Base-by-base conservation (phyloP, 495 filamentous ascomycete species). In the Oidiodendron maius region DNA sequence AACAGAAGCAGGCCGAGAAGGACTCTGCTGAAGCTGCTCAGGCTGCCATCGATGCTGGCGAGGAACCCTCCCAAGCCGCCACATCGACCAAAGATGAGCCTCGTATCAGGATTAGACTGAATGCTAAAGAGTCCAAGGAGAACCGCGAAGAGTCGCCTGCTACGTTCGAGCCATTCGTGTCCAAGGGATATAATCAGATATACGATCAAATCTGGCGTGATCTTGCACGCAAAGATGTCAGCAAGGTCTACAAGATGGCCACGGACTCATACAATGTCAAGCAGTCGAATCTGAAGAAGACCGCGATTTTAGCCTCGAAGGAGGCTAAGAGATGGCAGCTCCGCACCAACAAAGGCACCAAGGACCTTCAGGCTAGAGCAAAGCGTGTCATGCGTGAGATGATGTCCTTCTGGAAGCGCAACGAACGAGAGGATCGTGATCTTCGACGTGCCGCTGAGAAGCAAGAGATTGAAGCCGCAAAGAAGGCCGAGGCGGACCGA, bases 371-470 rank as follows among this genome's bases (percentile, higher is more conserved):
- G 56, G 93, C 94, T 32, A 82, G 94, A 17, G 94, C 93, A 16
- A 99, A 99, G 73, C 82, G 93, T 40, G 90, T 87, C 44, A 99
- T 99, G 93, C 82, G 93, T 56, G 93, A 99, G 69, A 99, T 99
- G 93, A 93, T 96, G 82, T 80, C 85, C 23, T 99, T 97, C 81
- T 99, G 93, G 93, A 97, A 97, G 64, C 85, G 91, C 40, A 99
- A 99, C 65, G 93, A 99, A 68, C 81, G 90, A 32, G 94, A 97
- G 60, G 93, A 99, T 66, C 86, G 94, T 51, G 93, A 97, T 59
- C 71, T 95, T 49, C 83, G 93, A 42, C 94, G 95, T 62, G 79
- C 87, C 39, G 94, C 93, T 12, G 93, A 99, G 71, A 87, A 84
- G 62, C 91, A 96, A 65, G 94, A 97, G 67, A 79, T 97, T 16